Evolutionary conservation across 2,329 filamentous ascomycete genomes (phyloP).

Genomic region (Fusarium sp.): DNA sequence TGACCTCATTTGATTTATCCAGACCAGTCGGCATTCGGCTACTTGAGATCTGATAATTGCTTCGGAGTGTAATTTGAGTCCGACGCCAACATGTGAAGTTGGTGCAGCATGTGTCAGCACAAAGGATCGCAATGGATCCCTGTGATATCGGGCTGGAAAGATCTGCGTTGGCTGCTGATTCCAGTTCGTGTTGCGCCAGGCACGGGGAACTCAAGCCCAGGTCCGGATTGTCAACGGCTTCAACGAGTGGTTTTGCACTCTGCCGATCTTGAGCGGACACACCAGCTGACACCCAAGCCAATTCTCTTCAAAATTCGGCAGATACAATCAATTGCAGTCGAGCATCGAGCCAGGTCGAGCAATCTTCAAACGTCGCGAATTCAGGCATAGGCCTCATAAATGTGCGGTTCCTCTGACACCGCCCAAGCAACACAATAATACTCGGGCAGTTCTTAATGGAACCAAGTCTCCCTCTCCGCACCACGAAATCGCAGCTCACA

Average conservation of each 20-base stretch:
- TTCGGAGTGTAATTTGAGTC: neutral
- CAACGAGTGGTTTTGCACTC: too few relatives aligned
- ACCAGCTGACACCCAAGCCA: too few relatives aligned
- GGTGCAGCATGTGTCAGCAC: neutral
- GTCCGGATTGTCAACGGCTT: too few relatives aligned
- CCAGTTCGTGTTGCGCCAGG: too few relatives aligned
- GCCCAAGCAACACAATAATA: conserved; percentile 53
- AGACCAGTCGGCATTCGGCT: conserved; percentile 37
- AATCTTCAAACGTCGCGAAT: neutral
- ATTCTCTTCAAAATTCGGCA: too few relatives aligned
- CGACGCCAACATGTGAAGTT: neutral
- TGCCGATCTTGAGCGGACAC: too few relatives aligned
- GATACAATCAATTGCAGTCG: too few relatives aligned
- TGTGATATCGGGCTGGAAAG: too few relatives aligned
- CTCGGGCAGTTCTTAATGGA: conserved; percentile 69
- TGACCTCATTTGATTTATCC: conserved; percentile 18
- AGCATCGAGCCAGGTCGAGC: too few relatives aligned
- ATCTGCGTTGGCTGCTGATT: too few relatives aligned
- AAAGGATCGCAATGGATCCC: too few relatives aligned
- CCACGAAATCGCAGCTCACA: conserved; percentile 69
- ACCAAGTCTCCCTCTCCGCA: conserved; percentile 64
- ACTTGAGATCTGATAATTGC: neutral
- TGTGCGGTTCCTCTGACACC: conserved; percentile 58
- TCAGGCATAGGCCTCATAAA: conserved; percentile 20
- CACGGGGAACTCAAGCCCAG: too few relatives aligned